A percentile compares a stretch with the other conserved stretches of the same genome.
phyloP scores from a whole-genome alignment of 2,329 filamentous ascomycete species.

The Chaetomium olivaceum region DNA sequence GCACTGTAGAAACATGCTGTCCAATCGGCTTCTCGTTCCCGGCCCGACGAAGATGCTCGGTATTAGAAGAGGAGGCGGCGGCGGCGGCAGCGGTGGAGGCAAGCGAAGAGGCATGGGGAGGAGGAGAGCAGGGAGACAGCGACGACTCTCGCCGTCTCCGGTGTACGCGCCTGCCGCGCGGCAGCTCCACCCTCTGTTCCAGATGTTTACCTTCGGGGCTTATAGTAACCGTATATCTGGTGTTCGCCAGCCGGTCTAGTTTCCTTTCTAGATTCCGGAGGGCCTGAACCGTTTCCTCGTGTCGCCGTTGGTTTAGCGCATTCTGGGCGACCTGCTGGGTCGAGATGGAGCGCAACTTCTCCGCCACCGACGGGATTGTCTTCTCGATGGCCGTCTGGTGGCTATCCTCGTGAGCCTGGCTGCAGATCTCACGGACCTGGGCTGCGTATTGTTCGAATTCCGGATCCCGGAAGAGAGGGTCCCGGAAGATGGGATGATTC shows the following conservation, averaged over 20 bases:
- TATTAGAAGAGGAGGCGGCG: background rate
- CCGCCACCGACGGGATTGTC: background rate
- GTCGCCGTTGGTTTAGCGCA: no score
- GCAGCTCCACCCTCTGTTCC: no score
- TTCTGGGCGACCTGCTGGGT: background rate
- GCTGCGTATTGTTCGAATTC: background rate
- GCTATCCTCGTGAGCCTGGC: background rate
- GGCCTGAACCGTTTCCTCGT: no score
- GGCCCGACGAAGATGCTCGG: background rate
- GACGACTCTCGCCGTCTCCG: constrained; percentile 1
- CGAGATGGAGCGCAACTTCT: background rate
- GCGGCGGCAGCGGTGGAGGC: background rate
- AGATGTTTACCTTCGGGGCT: no score
- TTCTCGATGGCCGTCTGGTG: background rate
- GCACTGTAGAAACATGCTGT: background rate
- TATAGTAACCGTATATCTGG: no score
- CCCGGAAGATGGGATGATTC: background rate
- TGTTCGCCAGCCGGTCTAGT: no score
- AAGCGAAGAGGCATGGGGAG: background rate
- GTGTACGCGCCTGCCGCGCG: no score
- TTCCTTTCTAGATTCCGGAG: no score
- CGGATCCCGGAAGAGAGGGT: constrained; percentile 1
- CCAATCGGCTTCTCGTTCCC: background rate
- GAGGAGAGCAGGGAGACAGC: background rate
- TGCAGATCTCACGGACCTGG: background rate